Percentiles rank a stretch among this genome's conserved stretches.
Conservation (phyloP, 305 asterid species). For the Fraxinus dipetala region DNA sequence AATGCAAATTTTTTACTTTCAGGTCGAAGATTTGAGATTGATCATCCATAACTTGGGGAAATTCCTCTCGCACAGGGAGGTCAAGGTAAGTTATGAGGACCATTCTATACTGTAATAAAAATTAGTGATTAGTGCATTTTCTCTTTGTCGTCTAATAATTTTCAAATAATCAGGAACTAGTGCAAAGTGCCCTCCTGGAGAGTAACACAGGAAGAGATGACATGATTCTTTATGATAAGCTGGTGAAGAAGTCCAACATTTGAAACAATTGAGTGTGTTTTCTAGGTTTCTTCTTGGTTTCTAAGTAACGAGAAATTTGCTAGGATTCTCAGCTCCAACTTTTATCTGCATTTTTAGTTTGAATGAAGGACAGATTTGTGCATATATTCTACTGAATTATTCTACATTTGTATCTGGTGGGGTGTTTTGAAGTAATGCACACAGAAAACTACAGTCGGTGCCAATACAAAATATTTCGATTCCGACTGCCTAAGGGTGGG, state of each 20-base stretch:
- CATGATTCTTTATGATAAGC: constrained; percentile 70
- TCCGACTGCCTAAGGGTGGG: neutral
- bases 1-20: constrained; percentile 23
- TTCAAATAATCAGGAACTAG: constrained; percentile 61
- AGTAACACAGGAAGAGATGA: constrained; percentile 83
- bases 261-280: neutral
- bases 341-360: neutral
- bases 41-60: constrained; percentile 80
- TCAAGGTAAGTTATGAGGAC: constrained; percentile 53
- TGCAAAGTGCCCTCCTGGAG: constrained; percentile 81
- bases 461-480: neutral
- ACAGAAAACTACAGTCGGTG: neutral
- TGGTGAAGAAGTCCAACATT: constrained; percentile 47
- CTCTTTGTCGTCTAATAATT: constrained; percentile 7
- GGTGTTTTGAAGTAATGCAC: neutral
- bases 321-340: neutral
- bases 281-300: neutral
- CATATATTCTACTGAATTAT: neutral
- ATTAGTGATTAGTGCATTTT: neutral
- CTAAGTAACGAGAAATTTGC: neutral
- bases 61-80: constrained; percentile 77
- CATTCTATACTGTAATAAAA: neutral
- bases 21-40: constrained; percentile 90
- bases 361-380: neutral
- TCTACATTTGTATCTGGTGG: neutral